phyloP scores from a whole-genome alignment of 805 yeast species.

The Hanseniaspora meyeri region DNA sequence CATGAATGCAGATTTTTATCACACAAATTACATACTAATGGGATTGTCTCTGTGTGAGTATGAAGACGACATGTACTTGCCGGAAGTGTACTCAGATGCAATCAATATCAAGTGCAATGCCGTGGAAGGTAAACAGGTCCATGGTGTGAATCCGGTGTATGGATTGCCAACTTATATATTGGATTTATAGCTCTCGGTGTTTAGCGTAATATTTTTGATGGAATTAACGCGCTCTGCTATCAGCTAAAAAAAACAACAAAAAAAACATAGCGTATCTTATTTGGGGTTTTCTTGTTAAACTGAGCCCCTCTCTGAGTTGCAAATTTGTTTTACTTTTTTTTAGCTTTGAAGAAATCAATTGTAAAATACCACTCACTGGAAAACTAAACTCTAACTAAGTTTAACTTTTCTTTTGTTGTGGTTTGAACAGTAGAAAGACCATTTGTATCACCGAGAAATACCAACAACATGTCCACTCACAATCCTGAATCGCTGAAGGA shows the following conservation, averaged over 20 bases:
- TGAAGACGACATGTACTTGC: not conserved
- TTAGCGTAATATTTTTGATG: not conserved
- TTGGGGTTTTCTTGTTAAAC: no score
- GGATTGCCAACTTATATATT: conserved; percentile 31
- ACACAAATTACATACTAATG: conserved; percentile 69
- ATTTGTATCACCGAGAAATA: no score
- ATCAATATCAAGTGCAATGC: not conserved
- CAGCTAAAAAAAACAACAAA: not conserved
- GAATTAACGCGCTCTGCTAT: not conserved
- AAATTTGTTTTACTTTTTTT: no score
- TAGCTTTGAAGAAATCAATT: no score
- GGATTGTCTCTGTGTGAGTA: conserved; percentile 43
- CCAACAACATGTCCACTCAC: not conserved
- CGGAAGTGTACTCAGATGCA: not conserved
- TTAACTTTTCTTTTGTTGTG: no score
- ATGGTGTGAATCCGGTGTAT: conserved; percentile 43
- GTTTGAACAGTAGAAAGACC: no score
- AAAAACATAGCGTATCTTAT: no score
- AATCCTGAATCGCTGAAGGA: conserved; percentile 2
- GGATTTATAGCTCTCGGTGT: not conserved
- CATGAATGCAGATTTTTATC: conserved; percentile 69
- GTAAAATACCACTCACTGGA: no score
- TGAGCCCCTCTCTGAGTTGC: no score
- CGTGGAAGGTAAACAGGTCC: not conserved
- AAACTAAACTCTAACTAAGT: no score